Evolutionary conservation across 257 asterid species (phyloP).

Genomic region (Fraxinus cuspidata): DNA sequence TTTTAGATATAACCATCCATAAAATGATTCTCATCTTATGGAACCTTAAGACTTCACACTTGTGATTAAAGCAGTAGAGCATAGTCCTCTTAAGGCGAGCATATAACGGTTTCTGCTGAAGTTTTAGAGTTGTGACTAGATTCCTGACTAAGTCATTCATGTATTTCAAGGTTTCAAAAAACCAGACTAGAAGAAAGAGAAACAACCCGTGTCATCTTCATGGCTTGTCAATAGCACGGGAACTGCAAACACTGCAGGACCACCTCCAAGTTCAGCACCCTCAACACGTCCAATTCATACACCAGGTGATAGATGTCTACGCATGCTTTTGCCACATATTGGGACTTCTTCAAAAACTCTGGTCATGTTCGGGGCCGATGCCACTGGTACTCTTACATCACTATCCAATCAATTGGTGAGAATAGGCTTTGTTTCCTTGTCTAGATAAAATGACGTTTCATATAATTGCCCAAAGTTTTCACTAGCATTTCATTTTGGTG

Average conservation of each 20-base stretch:
- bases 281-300: conserved; percentile 97
- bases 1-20: too few relatives aligned
- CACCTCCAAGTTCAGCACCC: conserved; percentile 98
- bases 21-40: too few relatives aligned
- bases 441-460: background rate
- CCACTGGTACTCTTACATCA: conserved; percentile 79
- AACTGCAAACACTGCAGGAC: conserved; percentile 96
- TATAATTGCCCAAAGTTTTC: conserved; percentile 23
- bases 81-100: too few relatives aligned
- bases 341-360: conserved; percentile 82
- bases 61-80: too few relatives aligned
- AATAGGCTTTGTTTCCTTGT: background rate
- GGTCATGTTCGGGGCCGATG: conserved; percentile 82
- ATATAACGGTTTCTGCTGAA: background rate
- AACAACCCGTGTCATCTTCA: conserved; percentile 87
- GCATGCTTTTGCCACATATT: conserved; percentile 75
- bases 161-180: conserved; percentile 77
- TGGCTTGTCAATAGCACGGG: conserved; percentile 98
- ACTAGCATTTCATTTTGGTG: conserved; percentile 38
- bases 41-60: too few relatives aligned
- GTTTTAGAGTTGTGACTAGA: conserved; percentile 15
- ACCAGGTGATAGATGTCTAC: conserved; percentile 84
- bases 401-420: conserved; percentile 89
- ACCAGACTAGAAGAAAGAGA: conserved; percentile 88
- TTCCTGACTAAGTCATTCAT: conserved; percentile 42